Evolutionary conservation across 306 rosid genomes (phyloP).

Genomic region (Cicer pinnatifidum): DNA sequence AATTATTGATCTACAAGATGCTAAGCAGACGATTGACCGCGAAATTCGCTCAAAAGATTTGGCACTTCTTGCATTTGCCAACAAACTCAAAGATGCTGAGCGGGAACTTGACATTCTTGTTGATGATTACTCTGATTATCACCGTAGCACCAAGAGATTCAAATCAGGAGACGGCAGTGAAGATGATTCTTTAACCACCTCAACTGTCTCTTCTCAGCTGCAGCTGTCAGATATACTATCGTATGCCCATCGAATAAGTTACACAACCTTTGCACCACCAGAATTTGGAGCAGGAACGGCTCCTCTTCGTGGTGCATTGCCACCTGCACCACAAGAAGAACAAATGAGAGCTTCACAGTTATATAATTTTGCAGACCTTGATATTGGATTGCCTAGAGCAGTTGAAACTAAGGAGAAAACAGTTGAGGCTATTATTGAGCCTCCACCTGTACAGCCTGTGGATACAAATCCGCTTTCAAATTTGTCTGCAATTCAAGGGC

Average conservation of each 20-base stretch:
- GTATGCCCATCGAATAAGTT: slow-evolving; percentile 82
- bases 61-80: slow-evolving; percentile 71
- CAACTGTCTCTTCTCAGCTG: slow-evolving; percentile 73
- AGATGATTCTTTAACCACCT: slow-evolving; percentile 56
- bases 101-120: slow-evolving; percentile 76
- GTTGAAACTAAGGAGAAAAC: slow-evolving; percentile 65
- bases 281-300: slow-evolving; percentile 91
- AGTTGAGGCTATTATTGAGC: slow-evolving; percentile 71
- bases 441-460: slow-evolving; percentile 50
- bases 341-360: slow-evolving; percentile 96
- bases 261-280: slow-evolving; percentile 95
- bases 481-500: slow-evolving; percentile 67
- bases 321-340: slow-evolving; percentile 96
- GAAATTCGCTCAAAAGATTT: slow-evolving; percentile 68
- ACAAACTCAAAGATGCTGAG: slow-evolving; percentile 83
- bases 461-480: slow-evolving; percentile 58
- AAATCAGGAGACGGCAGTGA: slow-evolving; percentile 53
- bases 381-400: slow-evolving; percentile 80
- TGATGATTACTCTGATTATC: slow-evolving; percentile 84
- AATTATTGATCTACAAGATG: slow-evolving; percentile 81
- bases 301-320: slow-evolving; percentile 84
- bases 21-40: slow-evolving; percentile 67
- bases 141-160: slow-evolving; percentile 54
- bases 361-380: slow-evolving; percentile 80
- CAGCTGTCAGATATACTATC: slow-evolving; percentile 72